Evolutionary conservation across 768 basidiomycete species (phyloP).

Genomic region (Leucocoprinus sp.): DNA sequence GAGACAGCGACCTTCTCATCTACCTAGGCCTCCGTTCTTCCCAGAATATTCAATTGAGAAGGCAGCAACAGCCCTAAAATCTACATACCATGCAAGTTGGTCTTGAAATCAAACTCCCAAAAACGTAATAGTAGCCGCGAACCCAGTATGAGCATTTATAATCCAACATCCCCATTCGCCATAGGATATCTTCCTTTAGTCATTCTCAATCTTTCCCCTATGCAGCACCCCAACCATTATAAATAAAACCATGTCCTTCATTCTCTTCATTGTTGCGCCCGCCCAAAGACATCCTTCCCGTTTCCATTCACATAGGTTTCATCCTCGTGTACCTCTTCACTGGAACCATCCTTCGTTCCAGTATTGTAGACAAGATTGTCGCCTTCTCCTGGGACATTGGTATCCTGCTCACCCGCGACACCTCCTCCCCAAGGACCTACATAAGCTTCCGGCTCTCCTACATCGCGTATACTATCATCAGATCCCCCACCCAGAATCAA

Average conservation of each 20-base stretch:
- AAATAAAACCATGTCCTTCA: background rate
- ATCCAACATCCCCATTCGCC: too few relatives aligned
- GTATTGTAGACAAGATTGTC: background rate
- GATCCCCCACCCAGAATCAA: background rate
- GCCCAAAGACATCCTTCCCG: background rate
- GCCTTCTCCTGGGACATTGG: background rate
- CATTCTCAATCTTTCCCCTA: too few relatives aligned
- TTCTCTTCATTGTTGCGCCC: background rate
- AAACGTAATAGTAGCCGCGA: too few relatives aligned
- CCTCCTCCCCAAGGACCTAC: constrained; percentile 6
- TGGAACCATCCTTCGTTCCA: background rate
- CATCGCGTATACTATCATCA: constrained; percentile 10
- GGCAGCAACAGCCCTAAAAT: too few relatives aligned
- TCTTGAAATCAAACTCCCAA: too few relatives aligned
- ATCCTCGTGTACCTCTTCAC: background rate
- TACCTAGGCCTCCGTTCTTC: too few relatives aligned
- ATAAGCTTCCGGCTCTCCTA: background rate
- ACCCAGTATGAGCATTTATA: too few relatives aligned
- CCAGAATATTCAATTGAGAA: too few relatives aligned
- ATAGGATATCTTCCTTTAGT: too few relatives aligned
- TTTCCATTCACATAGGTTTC: background rate
- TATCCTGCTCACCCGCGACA: background rate
- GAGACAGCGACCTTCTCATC: too few relatives aligned
- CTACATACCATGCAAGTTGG: too few relatives aligned
- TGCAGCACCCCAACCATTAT: background rate